Conservation (phyloP, 345 rosid genomes). For the Citrus medica region DNA sequence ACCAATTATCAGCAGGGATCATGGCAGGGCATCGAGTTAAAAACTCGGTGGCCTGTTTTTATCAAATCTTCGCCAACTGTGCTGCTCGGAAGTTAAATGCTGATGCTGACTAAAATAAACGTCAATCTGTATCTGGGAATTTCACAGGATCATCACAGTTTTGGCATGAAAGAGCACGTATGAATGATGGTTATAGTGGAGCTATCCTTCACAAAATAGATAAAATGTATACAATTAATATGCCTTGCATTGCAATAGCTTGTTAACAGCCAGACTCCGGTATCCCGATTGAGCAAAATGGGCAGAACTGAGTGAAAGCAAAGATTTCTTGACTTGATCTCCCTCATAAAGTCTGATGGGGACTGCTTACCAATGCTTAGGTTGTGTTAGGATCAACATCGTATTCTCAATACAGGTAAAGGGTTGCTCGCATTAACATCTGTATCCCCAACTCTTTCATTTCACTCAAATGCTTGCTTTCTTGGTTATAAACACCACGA, state of each 20-base stretch:
- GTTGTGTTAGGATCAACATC: conserved; percentile 31
- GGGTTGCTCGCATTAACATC: not conserved
- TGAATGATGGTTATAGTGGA: not conserved
- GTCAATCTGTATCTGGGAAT: not conserved
- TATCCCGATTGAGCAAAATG: not conserved
- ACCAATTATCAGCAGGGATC: not conserved
- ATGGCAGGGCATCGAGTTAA: not conserved
- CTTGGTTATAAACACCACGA: not conserved
- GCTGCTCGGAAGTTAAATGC: too few relatives aligned
- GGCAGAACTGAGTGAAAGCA: not conserved
- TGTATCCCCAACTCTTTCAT: conserved; percentile 1
- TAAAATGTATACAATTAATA: too few relatives aligned
- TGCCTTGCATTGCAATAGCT: not conserved
- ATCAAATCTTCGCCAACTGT: not conserved
- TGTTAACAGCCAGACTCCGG: not conserved
- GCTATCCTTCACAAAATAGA: too few relatives aligned
- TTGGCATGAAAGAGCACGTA: not conserved
- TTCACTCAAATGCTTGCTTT: not conserved
- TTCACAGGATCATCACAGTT: not conserved
- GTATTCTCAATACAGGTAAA: conserved; percentile 20
- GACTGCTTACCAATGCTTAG: conserved; percentile 34
- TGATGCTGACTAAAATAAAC: not conserved
- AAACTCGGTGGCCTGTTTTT: not conserved
- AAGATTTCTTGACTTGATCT: conserved; percentile 6
- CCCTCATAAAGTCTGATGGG: conserved; percentile 14